A percentile compares a stretch with the other conserved stretches of the same genome.
Conservation (phyloP, 2,329 filamentous ascomycete genomes). For the Cucurbitaria berberidis region DNA sequence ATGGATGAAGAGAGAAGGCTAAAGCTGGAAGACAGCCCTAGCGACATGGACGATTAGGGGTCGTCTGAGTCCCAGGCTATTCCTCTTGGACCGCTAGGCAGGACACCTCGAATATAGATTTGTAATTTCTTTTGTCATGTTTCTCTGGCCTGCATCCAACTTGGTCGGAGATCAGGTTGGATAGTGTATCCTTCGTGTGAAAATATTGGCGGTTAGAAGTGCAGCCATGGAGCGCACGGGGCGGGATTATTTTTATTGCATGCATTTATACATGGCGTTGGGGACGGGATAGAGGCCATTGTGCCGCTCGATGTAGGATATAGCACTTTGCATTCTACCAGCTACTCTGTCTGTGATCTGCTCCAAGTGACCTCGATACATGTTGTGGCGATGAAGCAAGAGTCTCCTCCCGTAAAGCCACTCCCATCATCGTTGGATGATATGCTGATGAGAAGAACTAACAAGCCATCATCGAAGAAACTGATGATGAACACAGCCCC, state of each 20-base stretch:
- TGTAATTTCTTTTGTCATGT: neutral
- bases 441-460: neutral
- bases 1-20: conserved; percentile 82
- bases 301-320: neutral
- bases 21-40: conserved; percentile 54
- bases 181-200: too few relatives aligned
- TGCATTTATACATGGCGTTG: neutral
- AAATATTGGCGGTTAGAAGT: too few relatives aligned
- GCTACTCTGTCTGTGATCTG: too few relatives aligned
- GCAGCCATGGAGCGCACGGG: neutral
- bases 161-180: neutral
- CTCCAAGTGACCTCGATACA: neutral
- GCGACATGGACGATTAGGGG: conserved; percentile 51
- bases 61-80: neutral
- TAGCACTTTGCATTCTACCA: neutral
- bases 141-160: neutral
- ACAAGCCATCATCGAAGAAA: neutral
- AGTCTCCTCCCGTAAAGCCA: too few relatives aligned
- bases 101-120: neutral
- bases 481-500: neutral
- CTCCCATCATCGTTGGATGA: neutral
- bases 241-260: neutral
- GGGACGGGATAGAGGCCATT: neutral
- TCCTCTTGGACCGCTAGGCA: neutral
- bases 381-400: neutral